phyloP scores from a whole-genome alignment of 2,329 filamentous ascomycete genomes.

The Volutella citrinella region DNA sequence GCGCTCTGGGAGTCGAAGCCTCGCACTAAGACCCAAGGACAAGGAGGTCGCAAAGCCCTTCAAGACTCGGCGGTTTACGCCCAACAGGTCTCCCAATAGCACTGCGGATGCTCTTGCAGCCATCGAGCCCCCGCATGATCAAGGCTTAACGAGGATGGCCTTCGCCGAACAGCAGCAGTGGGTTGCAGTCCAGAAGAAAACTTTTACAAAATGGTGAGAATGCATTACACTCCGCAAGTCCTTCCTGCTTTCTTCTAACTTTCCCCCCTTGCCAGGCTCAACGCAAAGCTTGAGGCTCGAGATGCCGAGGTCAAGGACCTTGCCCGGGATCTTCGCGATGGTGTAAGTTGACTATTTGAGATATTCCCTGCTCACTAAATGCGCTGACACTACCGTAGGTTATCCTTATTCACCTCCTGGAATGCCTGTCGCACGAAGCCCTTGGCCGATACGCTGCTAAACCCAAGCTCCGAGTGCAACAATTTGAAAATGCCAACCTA shows the following conservation, averaged over 20 bases:
- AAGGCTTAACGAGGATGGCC: slow-evolving; percentile 57
- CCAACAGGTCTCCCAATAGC: slow-evolving; percentile 31
- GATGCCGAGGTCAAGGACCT: slow-evolving; percentile 81
- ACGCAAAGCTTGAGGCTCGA: slow-evolving; percentile 84
- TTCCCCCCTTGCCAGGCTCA: slow-evolving; percentile 63
- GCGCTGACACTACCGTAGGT: slow-evolving; percentile 53
- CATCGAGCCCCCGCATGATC: slow-evolving; percentile 47
- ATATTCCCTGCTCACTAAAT: slow-evolving; percentile 1
- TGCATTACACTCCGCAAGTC: neutral
- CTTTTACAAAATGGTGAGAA: slow-evolving; percentile 91
- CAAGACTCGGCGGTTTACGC: slow-evolving; percentile 25
- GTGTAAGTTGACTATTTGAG: slow-evolving; percentile 58
- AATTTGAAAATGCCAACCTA: slow-evolving; percentile 97
- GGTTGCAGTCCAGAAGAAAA: slow-evolving; percentile 92
- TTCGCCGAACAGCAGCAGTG: slow-evolving; percentile 64
- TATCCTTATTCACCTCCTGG: slow-evolving; percentile 92
- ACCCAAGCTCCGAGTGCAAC: slow-evolving; percentile 92
- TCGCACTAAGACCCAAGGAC: slow-evolving; percentile 21
- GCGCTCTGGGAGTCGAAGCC: slow-evolving; percentile 40
- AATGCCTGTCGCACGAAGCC: slow-evolving; percentile 91
- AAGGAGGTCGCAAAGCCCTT: slow-evolving; percentile 21
- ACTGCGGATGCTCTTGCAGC: slow-evolving; percentile 43
- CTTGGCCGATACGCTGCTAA: slow-evolving; percentile 95
- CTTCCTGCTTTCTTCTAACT: slow-evolving; percentile 3
- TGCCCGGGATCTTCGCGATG: slow-evolving; percentile 86